phyloP scores from a whole-genome alignment of 208 protist species.

The Acanthamoeba healyi region DNA sequence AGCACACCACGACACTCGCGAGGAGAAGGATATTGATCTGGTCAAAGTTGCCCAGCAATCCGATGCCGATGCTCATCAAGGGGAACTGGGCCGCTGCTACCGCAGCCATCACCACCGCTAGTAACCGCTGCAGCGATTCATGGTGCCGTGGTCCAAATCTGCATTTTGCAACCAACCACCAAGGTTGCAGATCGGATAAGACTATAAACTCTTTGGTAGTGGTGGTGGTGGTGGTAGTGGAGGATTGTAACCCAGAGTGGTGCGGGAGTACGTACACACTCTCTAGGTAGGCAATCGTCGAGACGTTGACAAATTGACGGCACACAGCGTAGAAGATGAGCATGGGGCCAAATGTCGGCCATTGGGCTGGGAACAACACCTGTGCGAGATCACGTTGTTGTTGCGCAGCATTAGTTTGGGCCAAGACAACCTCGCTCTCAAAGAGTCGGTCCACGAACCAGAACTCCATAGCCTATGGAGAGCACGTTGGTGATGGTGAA shows the following conservation, averaged over 20 bases:
- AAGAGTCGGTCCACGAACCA: background rate
- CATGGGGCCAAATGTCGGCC: background rate
- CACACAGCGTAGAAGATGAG: background rate
- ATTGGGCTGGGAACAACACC: background rate
- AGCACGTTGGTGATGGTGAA: conserved; percentile 14
- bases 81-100: conserved; percentile 25
- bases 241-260: too few relatives aligned
- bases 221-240: too few relatives aligned
- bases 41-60: background rate
- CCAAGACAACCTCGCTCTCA: too few relatives aligned
- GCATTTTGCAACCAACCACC: too few relatives aligned
- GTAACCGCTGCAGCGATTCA: conserved; percentile 6
- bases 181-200: too few relatives aligned
- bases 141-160: conserved; percentile 10
- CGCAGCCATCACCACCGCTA: background rate
- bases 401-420: too few relatives aligned
- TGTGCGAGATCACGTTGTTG: too few relatives aligned
- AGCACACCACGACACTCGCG: background rate
- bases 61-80: background rate
- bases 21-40: background rate
- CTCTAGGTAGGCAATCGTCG: background rate
- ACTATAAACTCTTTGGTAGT: too few relatives aligned
- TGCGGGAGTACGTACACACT: conserved; percentile 30
- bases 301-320: conserved; percentile 7
- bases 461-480: background rate